Evolutionary conservation across 2,329 filamentous ascomycete species (phyloP).

Genomic region (Fusarium graminum): DNA sequence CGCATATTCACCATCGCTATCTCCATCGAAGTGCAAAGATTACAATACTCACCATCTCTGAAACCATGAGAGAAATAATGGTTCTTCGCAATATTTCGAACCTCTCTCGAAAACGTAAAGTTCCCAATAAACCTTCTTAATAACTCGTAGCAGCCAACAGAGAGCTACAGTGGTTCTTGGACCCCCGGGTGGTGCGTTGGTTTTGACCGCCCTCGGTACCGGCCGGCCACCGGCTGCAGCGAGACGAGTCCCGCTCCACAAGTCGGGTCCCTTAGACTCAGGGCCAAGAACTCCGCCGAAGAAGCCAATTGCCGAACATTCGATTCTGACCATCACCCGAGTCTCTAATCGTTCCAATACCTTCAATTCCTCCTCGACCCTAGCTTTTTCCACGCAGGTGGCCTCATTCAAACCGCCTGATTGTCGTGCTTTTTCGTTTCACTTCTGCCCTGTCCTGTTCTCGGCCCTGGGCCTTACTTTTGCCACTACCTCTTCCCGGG

Average conservation of each 20-base stretch:
- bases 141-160: conserved; percentile 19
- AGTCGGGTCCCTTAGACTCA: conserved; percentile 11
- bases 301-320: conserved; percentile 49
- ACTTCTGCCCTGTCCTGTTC: conserved; percentile 22
- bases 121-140: conserved; percentile 6
- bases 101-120: not conserved
- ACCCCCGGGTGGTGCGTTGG: conserved; percentile 39
- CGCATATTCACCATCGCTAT: not conserved
- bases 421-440: conserved; percentile 32
- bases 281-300: conserved; percentile 26
- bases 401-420: conserved; percentile 48
- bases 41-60: not conserved
- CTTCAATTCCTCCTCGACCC: conserved; percentile 28
- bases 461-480: conserved; percentile 15
- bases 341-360: conserved; percentile 43
- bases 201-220: conserved; percentile 36
- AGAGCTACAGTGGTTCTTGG: conserved; percentile 31
- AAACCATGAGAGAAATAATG: conserved; percentile 13
- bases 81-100: not conserved
- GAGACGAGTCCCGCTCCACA: conserved; percentile 19
- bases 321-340: conserved; percentile 49
- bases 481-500: conserved; percentile 20
- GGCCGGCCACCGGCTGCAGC: conserved; percentile 27
- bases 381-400: conserved; percentile 38
- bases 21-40: not conserved